These are phyloP conservation scores for Collybia nuda DNA, from an alignment of 768 basidiomycete genomes.

Conservation along the genomic window DNA sequence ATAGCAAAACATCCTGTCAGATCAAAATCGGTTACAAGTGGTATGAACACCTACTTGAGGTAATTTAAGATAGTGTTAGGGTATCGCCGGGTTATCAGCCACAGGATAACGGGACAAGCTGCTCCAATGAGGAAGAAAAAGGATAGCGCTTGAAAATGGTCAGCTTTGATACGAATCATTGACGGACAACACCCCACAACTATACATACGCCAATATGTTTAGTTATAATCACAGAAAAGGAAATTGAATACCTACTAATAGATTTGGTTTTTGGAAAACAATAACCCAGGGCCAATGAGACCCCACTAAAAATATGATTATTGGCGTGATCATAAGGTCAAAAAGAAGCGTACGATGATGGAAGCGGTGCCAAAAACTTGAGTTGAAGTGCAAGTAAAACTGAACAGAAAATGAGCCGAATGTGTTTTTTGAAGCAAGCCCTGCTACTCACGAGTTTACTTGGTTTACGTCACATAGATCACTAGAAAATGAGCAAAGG, in stretches of 20 bases:
- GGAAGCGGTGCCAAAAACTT: conserved; percentile 54
- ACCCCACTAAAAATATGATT: conserved; percentile 44
- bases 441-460: conserved; percentile 33
- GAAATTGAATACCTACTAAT: conserved; percentile 45
- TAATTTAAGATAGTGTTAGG: conserved; percentile 66
- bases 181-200: conserved; percentile 12
- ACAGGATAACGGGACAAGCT: conserved; percentile 59
- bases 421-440: not conserved
- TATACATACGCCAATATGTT: conserved; percentile 1
- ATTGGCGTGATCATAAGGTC: conserved; percentile 8
- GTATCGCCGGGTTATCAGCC: conserved; percentile 60
- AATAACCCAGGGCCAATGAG: conserved; percentile 63
- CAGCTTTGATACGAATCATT: not conserved
- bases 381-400: conserved; percentile 51
- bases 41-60: conserved; percentile 51
- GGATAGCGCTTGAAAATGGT: conserved; percentile 40
- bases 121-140: conserved; percentile 79
- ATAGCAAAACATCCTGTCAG: conserved; percentile 3
- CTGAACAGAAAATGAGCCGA: conserved; percentile 19
- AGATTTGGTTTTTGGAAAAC: conserved; percentile 56
- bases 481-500: conserved; percentile 23
- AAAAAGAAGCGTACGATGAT: conserved; percentile 46
- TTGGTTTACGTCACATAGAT: conserved; percentile 46
- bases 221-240: not conserved
- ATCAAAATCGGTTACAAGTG: not conserved